Percentiles rank a stretch among this genome's conserved stretches.
These are phyloP conservation scores for Gastrolobium villosum DNA, from an alignment of 306 rosid species.

Conservation along the genomic window DNA sequence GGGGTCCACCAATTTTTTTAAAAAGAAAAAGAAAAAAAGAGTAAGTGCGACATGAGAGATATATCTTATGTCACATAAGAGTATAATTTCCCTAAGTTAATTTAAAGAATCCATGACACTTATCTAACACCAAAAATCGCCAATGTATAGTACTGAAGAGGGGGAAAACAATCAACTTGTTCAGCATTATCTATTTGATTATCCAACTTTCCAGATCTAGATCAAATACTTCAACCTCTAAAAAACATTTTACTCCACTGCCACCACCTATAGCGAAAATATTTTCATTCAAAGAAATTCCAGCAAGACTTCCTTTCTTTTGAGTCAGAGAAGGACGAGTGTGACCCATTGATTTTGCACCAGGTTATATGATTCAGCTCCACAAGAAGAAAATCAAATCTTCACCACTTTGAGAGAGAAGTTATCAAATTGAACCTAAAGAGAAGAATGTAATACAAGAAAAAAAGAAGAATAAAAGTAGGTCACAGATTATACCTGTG, in stretches of 20 bases:
- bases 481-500: constrained; percentile 48
- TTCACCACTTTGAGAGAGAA: constrained; percentile 21
- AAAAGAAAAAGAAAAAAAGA: no score
- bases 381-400: constrained; percentile 26
- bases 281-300: constrained; percentile 52
- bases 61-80: no score
- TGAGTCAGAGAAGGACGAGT: constrained; percentile 51
- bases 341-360: constrained; percentile 49
- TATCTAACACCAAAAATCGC: not conserved
- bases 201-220: constrained; percentile 58
- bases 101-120: not conserved
- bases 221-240: constrained; percentile 59
- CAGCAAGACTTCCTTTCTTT: constrained; percentile 57
- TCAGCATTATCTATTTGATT: constrained; percentile 48
- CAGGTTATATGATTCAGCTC: constrained; percentile 61
- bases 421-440: not conserved
- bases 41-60: no score
- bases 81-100: no score
- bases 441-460: not conserved
- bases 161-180: constrained; percentile 34
- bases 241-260: constrained; percentile 52
- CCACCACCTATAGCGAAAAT: constrained; percentile 67
- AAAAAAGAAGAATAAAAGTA: not conserved
- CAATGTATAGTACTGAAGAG: not conserved
- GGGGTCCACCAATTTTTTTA: no score